Conservation (phyloP, 495 filamentous ascomycete species). For the Aspergillus haitiensis region DNA sequence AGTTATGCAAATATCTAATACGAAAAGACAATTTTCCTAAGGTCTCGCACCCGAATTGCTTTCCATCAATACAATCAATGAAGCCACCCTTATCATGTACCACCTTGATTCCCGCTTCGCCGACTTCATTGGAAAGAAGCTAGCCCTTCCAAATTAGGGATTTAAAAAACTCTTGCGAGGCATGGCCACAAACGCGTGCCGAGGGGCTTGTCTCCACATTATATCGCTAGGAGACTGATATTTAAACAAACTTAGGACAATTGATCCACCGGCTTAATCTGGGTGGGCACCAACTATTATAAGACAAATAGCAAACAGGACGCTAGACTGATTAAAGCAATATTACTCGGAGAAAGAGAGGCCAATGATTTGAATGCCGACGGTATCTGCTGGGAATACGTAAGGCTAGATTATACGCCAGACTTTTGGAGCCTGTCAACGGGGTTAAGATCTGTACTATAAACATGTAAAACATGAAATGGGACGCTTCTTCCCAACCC, state of each 20-base stretch:
- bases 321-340: conserved; percentile 32
- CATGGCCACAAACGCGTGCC: conserved; percentile 14
- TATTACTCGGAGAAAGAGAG: conserved; percentile 18
- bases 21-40: conserved; percentile 25
- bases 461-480: conserved; percentile 28
- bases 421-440: conserved; percentile 26
- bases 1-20: conserved; percentile 31
- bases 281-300: conserved; percentile 20
- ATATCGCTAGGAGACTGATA: conserved; percentile 11
- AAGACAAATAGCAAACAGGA: conserved; percentile 22
- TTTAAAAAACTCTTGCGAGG: conserved; percentile 8
- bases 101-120: conserved; percentile 8
- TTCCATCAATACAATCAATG: conserved; percentile 17
- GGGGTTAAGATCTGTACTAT: conserved; percentile 20
- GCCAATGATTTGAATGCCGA: conserved; percentile 8
- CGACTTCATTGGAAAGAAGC: background rate
- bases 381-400: conserved; percentile 25
- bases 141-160: background rate
- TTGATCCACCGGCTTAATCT: conserved; percentile 14
- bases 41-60: conserved; percentile 14
- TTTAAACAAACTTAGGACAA: conserved; percentile 17
- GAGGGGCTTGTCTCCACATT: conserved; percentile 9
- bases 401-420: conserved; percentile 33
- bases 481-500: conserved; percentile 18
- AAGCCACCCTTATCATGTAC: conserved; percentile 10